A percentile compares a stretch with the other conserved stretches of the same genome.
Evolutionary conservation across 192 early-diverging fungal species (phyloP).

Genomic region (Backusella mclennaniae): DNA sequence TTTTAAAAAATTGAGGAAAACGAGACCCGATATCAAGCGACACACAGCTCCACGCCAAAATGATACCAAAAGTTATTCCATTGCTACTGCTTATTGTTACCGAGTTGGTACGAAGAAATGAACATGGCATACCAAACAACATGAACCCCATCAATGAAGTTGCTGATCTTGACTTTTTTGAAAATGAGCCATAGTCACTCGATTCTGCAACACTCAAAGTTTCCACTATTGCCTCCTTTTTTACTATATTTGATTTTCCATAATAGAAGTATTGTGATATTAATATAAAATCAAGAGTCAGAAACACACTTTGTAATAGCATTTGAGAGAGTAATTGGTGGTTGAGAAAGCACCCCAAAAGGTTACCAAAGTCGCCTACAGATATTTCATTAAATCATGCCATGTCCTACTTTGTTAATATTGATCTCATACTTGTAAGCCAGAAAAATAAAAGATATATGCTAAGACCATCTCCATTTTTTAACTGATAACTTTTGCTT

Average conservation of each 20-base stretch:
- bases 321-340: slow-evolving; percentile 67
- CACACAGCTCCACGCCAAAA: slow-evolving; percentile 67
- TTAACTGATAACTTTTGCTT: slow-evolving; percentile 47
- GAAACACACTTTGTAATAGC: neutral
- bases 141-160: slow-evolving; percentile 3
- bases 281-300: neutral
- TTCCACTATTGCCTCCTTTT: neutral
- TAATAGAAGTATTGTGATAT: neutral
- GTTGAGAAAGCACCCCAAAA: slow-evolving; percentile 66
- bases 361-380: slow-evolving; percentile 63
- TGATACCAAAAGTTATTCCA: slow-evolving; percentile 39
- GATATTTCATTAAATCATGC: neutral
- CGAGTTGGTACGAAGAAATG: neutral
- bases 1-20: slow-evolving; percentile 74
- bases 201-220: neutral
- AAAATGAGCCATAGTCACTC: neutral
- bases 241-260: neutral
- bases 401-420: neutral
- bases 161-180: neutral
- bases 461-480: slow-evolving; percentile 46
- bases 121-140: slow-evolving; percentile 1
- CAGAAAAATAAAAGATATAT: slow-evolving; percentile 57
- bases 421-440: slow-evolving; percentile 45
- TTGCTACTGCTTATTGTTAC: neutral
- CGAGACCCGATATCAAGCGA: slow-evolving; percentile 64